Conservation (phyloP, 192 early-diverging fungal genomes). For the Backusella sp. region DNA sequence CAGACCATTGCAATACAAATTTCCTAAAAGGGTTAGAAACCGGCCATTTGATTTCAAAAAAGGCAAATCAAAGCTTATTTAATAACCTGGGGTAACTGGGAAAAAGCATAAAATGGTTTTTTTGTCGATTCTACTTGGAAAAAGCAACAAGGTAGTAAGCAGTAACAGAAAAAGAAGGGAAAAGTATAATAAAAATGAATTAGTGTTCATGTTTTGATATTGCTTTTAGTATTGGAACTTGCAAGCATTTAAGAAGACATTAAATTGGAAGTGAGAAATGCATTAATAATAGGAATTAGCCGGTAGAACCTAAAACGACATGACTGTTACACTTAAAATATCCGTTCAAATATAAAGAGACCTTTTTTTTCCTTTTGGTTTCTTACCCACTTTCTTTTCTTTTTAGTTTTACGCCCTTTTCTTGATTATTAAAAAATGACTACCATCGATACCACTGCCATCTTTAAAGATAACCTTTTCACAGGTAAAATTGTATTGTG, state of each 20-base stretch:
- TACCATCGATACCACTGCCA: constrained; percentile 23
- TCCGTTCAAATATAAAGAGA: background rate
- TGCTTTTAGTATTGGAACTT: no score
- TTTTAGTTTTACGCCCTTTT: background rate
- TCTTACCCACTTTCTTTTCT: background rate
- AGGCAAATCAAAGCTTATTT: background rate
- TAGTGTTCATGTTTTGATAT: no score
- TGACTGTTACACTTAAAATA: background rate
- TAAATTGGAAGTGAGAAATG: background rate
- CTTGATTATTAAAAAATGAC: constrained; percentile 5
- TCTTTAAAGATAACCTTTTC: constrained; percentile 32
- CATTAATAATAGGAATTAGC: background rate
- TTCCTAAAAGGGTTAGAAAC: background rate
- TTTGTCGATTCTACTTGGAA: no score
- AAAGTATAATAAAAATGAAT: no score
- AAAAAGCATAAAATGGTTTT: background rate
- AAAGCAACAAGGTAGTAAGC: no score
- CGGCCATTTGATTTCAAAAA: background rate
- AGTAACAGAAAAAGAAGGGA: no score
- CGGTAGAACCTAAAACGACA: background rate
- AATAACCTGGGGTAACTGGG: background rate
- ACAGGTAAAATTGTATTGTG: constrained; percentile 35
- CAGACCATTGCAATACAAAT: background rate
- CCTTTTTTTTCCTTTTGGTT: background rate
- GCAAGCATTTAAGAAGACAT: no score